phyloP scores from a whole-genome alignment of 2,329 filamentous ascomycete genomes.

The Fusarium euwallaceae region DNA sequence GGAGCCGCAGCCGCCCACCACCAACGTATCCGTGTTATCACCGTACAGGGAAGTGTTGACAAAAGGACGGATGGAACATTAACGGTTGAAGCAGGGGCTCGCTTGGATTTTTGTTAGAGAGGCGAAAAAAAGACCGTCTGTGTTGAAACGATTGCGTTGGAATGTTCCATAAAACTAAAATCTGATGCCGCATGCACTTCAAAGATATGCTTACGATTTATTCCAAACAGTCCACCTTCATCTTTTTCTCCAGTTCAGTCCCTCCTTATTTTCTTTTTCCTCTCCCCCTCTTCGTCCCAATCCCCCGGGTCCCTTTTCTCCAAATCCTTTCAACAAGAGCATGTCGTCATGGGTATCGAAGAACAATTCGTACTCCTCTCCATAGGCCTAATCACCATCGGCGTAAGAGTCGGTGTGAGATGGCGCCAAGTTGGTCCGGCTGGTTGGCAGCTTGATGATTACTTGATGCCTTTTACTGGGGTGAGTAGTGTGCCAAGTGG shows the following conservation, averaged over 20 bases:
- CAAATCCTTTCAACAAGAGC: not conserved
- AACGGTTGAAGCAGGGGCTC: conserved; percentile 1
- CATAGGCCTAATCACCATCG: conserved; percentile 35
- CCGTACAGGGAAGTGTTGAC: not conserved
- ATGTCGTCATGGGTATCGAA: conserved; percentile 33
- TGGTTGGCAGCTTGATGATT: conserved; percentile 39
- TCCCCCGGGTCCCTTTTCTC: not conserved
- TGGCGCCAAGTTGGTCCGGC: conserved; percentile 30
- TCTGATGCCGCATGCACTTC: not conserved
- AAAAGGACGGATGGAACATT: conserved; percentile 11
- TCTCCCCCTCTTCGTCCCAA: conserved; percentile 1
- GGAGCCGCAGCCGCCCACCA: conserved; percentile 10
- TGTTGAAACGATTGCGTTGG: not conserved
- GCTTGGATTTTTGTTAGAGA: not conserved
- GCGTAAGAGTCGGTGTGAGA: conserved; percentile 27
- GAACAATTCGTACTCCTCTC: conserved; percentile 41
- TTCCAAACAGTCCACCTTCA: not conserved
- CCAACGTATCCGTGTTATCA: not conserved
- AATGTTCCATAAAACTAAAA: conserved; percentile 2
- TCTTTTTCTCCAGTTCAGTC: not conserved
- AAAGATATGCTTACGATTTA: not conserved
- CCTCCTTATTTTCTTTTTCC: not conserved
- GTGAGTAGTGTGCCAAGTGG: conserved; percentile 20
- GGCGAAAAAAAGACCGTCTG: not conserved
- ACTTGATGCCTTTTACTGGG: conserved; percentile 41